Conservation (phyloP, 1,139 yeast species). For the Kodamaea alishanica region DNA sequence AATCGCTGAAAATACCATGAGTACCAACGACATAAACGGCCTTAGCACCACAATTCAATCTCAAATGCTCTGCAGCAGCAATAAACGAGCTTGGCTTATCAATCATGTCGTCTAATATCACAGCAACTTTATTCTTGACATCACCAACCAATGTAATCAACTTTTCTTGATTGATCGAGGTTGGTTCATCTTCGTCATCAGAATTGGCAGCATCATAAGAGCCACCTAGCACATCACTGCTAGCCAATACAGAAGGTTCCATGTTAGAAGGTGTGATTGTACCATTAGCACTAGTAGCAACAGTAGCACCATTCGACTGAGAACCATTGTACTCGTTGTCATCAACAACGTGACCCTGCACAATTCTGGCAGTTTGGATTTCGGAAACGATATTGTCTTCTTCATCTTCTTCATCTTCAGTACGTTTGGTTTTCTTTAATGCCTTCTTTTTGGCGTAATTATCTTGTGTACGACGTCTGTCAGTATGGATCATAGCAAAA, state of each 20-base stretch:
- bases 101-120: constrained; percentile 93
- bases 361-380: constrained; percentile 92
- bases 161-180: constrained; percentile 68
- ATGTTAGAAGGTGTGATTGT: constrained; percentile 7
- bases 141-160: constrained; percentile 95
- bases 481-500: constrained; percentile 99
- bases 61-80: constrained; percentile 96
- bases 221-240: constrained; percentile 69
- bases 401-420: constrained; percentile 54
- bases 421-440: constrained; percentile 28
- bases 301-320: constrained; percentile 12
- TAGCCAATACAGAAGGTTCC: constrained; percentile 21
- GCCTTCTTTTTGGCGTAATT: constrained; percentile 46
- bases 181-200: constrained; percentile 83
- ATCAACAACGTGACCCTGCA: constrained; percentile 95
- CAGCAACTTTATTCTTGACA: constrained; percentile 86
- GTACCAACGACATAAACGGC: constrained; percentile 89
- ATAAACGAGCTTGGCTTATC: constrained; percentile 92
- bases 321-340: constrained; percentile 54
- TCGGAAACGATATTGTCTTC: constrained; percentile 70
- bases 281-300: constrained; percentile 1
- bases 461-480: constrained; percentile 86
- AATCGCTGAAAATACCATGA: constrained; percentile 89
- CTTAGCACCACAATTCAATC: constrained; percentile 92
- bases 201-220: constrained; percentile 73